Conservation (phyloP, 179 eudicot species). For the Carnegiea gigantea region DNA sequence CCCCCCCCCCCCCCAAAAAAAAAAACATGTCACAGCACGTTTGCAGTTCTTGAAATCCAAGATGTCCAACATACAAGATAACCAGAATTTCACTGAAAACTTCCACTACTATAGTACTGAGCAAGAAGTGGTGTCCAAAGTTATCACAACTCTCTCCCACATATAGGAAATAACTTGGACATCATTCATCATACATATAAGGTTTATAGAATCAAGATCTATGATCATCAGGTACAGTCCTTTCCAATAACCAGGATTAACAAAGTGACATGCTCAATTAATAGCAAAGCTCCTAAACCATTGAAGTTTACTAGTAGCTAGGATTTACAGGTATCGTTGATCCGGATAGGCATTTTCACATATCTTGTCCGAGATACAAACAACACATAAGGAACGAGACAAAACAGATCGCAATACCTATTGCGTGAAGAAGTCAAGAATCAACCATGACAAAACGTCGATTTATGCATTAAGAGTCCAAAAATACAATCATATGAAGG, state of each 20-base stretch:
- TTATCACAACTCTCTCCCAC: background rate
- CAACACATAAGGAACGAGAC: background rate
- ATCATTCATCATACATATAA: too few species aligned
- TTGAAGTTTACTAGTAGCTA: background rate
- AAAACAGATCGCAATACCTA: background rate
- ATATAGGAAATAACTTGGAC: background rate
- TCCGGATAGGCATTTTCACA: background rate
- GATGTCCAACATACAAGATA: too few species aligned
- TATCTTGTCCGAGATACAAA: background rate
- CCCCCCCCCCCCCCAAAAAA: too few species aligned
- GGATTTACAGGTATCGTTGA: background rate
- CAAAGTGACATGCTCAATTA: too few species aligned
- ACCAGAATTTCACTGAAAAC: too few species aligned
- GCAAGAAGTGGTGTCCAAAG: background rate
- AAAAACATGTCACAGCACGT: too few species aligned
- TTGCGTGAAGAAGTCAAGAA: background rate
- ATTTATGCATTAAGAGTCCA: background rate
- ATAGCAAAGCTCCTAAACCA: background rate
- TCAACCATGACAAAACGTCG: background rate
- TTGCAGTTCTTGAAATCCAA: too few species aligned
- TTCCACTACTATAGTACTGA: background rate
- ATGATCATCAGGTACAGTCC: background rate
- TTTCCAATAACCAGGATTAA: too few species aligned
- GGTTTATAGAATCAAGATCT: background rate
- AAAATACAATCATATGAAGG: background rate